A percentile compares a stretch with the other conserved stretches of the same genome.
phyloP scores from a whole-genome alignment of 139 green algal species.

The Chlamydomonas sp. region DNA sequence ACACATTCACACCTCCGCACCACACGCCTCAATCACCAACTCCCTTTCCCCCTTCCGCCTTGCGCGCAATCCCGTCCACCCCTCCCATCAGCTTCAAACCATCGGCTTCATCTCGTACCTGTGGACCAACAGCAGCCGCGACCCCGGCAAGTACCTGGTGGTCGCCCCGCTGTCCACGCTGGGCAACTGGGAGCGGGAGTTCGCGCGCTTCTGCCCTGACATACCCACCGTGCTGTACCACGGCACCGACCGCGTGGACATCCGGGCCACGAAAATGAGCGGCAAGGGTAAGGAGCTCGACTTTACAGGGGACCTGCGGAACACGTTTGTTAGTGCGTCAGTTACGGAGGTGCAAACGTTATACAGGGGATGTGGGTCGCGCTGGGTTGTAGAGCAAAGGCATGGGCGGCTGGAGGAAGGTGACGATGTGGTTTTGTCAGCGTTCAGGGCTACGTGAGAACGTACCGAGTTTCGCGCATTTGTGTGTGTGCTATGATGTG shows the following conservation, averaged over 20 bases:
- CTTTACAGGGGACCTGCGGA: no score
- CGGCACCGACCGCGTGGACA: constrained; percentile 63
- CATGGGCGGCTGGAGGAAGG: no score
- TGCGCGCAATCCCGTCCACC: background rate
- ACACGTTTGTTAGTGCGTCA: no score
- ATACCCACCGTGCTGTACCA: constrained; percentile 94
- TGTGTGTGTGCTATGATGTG: background rate
- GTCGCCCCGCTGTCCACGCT: constrained; percentile 94
- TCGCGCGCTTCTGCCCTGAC: constrained; percentile 87
- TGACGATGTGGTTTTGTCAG: no score
- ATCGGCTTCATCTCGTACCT: constrained; percentile 95
- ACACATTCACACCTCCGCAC: background rate
- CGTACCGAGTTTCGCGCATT: background rate
- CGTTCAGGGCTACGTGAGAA: constrained; percentile 25
- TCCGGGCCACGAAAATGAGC: constrained; percentile 45
- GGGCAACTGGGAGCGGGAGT: constrained; percentile 95
- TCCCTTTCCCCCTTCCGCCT: background rate
- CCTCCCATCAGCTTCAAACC: constrained; percentile 83
- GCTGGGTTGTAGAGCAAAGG: no score
- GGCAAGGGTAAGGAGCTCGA: background rate
- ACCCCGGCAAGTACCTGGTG: constrained; percentile 63
- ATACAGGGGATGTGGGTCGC: no score
- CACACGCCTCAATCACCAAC: background rate
- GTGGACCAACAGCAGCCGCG: constrained; percentile 52
- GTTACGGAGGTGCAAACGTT: no score